Percentiles rank a stretch among this genome's conserved stretches.
Conservation (phyloP, 2,329 filamentous ascomycete genomes). For the Fusarium nematophilum region DNA sequence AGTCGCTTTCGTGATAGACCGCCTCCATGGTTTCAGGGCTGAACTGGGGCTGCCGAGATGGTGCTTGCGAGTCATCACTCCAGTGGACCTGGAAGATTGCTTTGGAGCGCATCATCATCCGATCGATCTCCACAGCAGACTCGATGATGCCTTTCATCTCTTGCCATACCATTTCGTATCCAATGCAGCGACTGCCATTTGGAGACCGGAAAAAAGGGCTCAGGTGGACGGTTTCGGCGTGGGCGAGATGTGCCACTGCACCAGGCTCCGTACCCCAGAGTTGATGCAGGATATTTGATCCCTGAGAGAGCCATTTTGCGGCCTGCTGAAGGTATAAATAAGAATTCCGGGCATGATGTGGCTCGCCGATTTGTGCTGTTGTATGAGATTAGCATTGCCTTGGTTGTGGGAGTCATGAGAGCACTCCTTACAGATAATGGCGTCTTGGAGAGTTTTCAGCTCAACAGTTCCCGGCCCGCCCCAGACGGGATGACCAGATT, state of each 20-base stretch:
- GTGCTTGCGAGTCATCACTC: rapidly evolving
- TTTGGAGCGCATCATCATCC: constrained; percentile 18
- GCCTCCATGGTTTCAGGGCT: neutral
- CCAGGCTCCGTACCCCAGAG: neutral
- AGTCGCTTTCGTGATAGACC: rapidly evolving
- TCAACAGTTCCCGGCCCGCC: rapidly evolving
- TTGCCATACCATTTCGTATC: rapidly evolving
- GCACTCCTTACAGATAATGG: constrained; percentile 2
- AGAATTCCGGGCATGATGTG: rapidly evolving
- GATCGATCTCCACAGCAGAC: constrained; percentile 18
- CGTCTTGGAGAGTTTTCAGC: rapidly evolving
- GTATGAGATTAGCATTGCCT: neutral
- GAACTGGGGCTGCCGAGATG: rapidly evolving
- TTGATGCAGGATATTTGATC: neutral
- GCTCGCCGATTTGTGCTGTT: neutral
- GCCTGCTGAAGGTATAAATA: neutral
- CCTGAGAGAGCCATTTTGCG: constrained; percentile 20
- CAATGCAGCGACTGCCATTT: rapidly evolving
- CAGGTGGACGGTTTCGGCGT: neutral
- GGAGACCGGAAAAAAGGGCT: neutral
- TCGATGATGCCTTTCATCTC: neutral
- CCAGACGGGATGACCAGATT: neutral
- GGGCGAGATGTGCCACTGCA: rapidly evolving
- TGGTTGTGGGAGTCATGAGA: too few species aligned
- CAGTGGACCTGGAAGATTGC: constrained; percentile 1